Base-by-base conservation (phyloP, 805 yeast species). In the Candida maris region DNA sequence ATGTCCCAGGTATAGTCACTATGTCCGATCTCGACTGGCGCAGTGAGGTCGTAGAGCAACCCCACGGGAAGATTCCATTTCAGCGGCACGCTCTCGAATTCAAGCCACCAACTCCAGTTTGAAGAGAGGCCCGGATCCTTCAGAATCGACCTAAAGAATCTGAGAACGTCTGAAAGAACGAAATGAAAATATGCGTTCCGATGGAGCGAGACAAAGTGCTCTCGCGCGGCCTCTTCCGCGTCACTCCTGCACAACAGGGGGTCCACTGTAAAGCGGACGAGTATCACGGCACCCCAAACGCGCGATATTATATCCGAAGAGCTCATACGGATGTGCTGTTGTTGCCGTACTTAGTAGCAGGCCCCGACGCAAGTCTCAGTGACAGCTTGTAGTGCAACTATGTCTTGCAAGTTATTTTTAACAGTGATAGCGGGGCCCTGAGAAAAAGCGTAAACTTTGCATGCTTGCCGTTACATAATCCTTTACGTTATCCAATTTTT, bases 31-130 rank as follows among this genome's bases (percentile, higher is more conserved):
- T 37, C 42, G n/a, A 10, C 8, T 28, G 42, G 34, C 20, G 46
- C 37, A 1, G 38, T 35, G 21, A 42, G 31, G 48, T 86, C 95
- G 51, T 70, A 77, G 2, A 79, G 56, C 4, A 82, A 60, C 0
- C 95, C 95, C 1, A 80, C 57, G 0, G 96, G 96, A 43, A 76
- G 64, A 45, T 83, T 77, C 95, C 96, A 87, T 33, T 72, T 68
- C 20, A 88, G 43, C 0, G 93, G 87, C 2, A 69, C 77, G 4
- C 62, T 70, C 21, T 79, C 81, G 51, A 66, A 72, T 44, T 77
- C 86, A 23, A 86, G 65, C 95, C 95, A 87, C 61, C 79, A 67
- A 4, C 42, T 29, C 14, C 46, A 39, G 6, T 35, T 16, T 0
- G 50, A 41, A 2, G 39, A 21, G 31, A 44, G 27, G 5, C 38